These are phyloP conservation scores for Talaromyces sp. DNA, from an alignment of 2,329 filamentous ascomycete species.

Conservation along the genomic window DNA sequence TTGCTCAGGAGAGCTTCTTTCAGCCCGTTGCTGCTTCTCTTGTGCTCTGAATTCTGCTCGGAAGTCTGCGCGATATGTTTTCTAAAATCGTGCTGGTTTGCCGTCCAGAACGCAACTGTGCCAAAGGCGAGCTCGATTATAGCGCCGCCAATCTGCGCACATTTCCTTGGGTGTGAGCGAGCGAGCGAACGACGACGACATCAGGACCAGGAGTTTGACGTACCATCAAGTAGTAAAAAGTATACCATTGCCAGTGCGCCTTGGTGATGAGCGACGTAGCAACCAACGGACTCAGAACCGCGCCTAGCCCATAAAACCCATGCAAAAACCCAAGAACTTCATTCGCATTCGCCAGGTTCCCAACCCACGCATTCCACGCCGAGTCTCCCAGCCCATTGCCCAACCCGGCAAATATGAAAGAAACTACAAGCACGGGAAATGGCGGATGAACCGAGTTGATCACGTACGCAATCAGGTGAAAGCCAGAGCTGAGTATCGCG, in stretches of 20 bases:
- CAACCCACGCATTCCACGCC: constrained; percentile 57
- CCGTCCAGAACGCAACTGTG: constrained; percentile 14
- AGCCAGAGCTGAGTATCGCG: constrained; percentile 54
- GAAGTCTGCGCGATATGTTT: not conserved
- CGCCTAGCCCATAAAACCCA: constrained; percentile 65
- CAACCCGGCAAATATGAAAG: constrained; percentile 62
- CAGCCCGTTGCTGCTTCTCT: constrained; percentile 5
- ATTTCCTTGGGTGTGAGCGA: not conserved
- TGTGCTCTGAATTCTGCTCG: not conserved
- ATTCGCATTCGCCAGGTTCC: constrained; percentile 68
- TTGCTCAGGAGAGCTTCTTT: constrained; percentile 10
- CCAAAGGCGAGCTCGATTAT: constrained; percentile 49
- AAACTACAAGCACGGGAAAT: constrained; percentile 60
- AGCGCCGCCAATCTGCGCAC: constrained; percentile 25
- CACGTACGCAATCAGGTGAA: constrained; percentile 32
- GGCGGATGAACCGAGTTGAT: constrained; percentile 60
- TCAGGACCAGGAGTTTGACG: constrained; percentile 15
- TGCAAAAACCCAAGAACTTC: constrained; percentile 68
- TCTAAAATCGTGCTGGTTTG: constrained; percentile 12
- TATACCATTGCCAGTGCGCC: constrained; percentile 58
- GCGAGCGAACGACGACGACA: not conserved
- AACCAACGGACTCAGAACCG: constrained; percentile 62
- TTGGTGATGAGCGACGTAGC: constrained; percentile 68
- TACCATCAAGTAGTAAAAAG: constrained; percentile 71
- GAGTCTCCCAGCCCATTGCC: constrained; percentile 61